Base-by-base conservation (phyloP, 441 rosid genomes). In the Gossypium aridum region DNA sequence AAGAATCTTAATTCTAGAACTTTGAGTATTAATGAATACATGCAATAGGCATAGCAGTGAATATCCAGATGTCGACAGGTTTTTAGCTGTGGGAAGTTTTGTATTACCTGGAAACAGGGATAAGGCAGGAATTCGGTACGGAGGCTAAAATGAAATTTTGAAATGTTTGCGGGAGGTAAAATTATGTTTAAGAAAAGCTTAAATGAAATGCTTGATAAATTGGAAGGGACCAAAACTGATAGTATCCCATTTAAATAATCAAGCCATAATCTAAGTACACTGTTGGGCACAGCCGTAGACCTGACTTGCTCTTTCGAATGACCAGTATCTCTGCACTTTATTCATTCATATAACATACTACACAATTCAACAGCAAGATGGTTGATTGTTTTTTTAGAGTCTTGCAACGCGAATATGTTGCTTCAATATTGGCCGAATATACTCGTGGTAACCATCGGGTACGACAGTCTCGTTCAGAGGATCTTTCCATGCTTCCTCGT, bases 401-500 rank as follows among this genome's bases (percentile, higher is more conserved):
- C 95, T 89, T 13, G 99, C 90, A 20, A 82, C 87, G 3, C 86
- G 92, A 69, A 93, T 87, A 72, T 91, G 98, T 79, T 88, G 98
- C 88, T 89, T 93, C 66, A 95, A 76, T 80, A 95, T 16, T 10
- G 98, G 99, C 39, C 85, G 86, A 34, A 93, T 49, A 75, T 89
- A 95, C 75, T 95, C 97, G 1, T 87, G 88, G 85, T 88, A 93
- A 34, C 98, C 99, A 80, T 95, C 98, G 9, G 96, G 93, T 67
- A 93, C 92, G 8, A 90, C 92, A 0, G 92, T 80, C 53, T 95
- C 99, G 45, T 95, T 95, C 66, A 93, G 79, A 68, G 99, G 99
- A 79, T 93, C 97, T 84, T 93, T 93, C 99, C 95, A 89, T 1
- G 99, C 99, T 63, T 85, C 96, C 79, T 93, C 97, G 0, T 89